Evolutionary conservation across 163 green algal genomes (phyloP).

Genomic region (Coccomyxa subellipsoidea): DNA sequence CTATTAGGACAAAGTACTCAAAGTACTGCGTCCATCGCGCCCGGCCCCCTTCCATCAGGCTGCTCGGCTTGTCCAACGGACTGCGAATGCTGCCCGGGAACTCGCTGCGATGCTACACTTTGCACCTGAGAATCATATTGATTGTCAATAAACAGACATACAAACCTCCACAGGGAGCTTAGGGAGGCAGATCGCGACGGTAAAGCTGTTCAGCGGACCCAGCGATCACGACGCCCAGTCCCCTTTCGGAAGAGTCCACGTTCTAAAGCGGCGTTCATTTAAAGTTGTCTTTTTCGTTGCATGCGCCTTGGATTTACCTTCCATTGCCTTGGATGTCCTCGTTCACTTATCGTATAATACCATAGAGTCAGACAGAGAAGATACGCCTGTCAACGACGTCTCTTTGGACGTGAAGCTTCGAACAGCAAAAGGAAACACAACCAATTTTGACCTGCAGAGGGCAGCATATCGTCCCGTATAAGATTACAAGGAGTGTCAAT

Average conservation of each 20-base stretch:
- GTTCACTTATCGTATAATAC: neutral
- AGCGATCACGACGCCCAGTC: neutral
- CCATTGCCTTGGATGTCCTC: neutral
- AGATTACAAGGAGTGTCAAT: neutral
- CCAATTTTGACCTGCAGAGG: too few species aligned
- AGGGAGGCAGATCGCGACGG: too few species aligned
- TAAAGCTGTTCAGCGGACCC: too few species aligned
- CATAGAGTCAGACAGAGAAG: neutral
- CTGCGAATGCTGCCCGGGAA: neutral
- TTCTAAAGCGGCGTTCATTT: neutral
- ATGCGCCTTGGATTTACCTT: neutral
- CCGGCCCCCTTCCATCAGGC: neutral
- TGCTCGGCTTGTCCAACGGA: constrained; percentile 5
- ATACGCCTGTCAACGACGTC: too few species aligned
- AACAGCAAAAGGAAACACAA: too few species aligned
- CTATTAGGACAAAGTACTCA: constrained; percentile 45
- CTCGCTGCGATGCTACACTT: neutral
- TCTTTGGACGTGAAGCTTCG: too few species aligned
- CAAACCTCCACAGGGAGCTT: too few species aligned
- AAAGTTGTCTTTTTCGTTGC: neutral
- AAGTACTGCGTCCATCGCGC: neutral
- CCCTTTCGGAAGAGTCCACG: neutral
- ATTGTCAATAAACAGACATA: too few species aligned
- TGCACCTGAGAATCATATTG: neutral
- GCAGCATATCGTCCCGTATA: too few species aligned